Percentiles rank a stretch among this genome's conserved stretches.
Conservation (phyloP, 2,329 filamentous ascomycete species). For the Cytospora paraplurivora region DNA sequence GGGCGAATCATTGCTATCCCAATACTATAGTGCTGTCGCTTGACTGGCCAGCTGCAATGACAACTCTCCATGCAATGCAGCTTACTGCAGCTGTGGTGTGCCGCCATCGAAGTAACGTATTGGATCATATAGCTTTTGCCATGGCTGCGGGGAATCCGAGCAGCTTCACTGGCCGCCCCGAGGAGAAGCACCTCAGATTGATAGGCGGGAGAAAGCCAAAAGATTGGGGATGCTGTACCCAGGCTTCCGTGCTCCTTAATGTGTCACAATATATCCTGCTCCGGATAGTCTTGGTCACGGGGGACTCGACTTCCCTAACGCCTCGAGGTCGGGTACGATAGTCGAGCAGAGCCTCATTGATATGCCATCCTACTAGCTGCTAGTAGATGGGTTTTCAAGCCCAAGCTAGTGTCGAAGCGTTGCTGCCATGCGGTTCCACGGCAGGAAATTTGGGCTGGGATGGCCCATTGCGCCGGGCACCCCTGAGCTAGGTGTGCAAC, state of each 20-base stretch:
- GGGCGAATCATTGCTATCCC: background rate
- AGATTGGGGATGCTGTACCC: background rate
- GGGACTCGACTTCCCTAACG: background rate
- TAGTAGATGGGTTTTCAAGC: background rate
- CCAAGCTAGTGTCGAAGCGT: no score
- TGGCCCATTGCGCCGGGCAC: background rate
- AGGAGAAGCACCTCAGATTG: background rate
- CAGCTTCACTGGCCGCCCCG: background rate
- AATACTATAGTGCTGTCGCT: background rate
- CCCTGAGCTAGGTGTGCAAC: background rate
- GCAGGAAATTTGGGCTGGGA: background rate
- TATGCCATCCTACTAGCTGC: no score
- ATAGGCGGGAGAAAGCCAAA: background rate
- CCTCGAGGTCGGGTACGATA: background rate
- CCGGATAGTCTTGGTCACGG: background rate
- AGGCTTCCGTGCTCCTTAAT: background rate
- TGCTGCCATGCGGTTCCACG: background rate
- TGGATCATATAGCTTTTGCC: background rate
- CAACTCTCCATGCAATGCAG: background rate
- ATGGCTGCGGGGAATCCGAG: background rate
- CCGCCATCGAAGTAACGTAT: background rate
- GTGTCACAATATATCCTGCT: background rate
- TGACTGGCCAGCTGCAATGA: background rate
- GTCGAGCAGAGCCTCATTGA: background rate
- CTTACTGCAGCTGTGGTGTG: background rate